Evolutionary conservation across 2,329 filamentous ascomycete species (phyloP).

Genomic region (Penicillium olsonii): DNA sequence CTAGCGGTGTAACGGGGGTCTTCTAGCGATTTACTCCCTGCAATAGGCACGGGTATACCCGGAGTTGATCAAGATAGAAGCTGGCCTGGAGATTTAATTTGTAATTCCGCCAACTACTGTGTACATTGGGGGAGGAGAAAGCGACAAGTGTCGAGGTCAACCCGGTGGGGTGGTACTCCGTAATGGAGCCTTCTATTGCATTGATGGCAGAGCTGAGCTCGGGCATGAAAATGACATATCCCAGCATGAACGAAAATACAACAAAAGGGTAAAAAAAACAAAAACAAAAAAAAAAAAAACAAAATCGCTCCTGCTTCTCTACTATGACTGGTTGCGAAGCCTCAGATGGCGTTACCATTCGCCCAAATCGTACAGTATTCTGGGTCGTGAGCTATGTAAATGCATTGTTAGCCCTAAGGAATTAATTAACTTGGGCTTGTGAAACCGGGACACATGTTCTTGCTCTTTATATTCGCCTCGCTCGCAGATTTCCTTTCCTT

Average conservation of each 20-base stretch:
- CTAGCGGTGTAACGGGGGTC: constrained; percentile 28
- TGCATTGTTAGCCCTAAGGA: constrained; percentile 11
- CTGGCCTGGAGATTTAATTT: not conserved
- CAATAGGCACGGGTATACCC: constrained; percentile 1
- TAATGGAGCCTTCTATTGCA: constrained; percentile 17
- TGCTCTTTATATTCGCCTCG: constrained; percentile 17
- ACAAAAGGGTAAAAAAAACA: constrained; percentile 4
- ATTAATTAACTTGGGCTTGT: constrained; percentile 12
- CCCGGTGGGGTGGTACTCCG: constrained; percentile 16
- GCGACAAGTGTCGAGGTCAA: constrained; percentile 6
- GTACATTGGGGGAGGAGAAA: not conserved
- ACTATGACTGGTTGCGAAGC: constrained; percentile 18
- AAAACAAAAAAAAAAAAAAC: constrained; percentile 3
- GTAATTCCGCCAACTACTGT: not conserved
- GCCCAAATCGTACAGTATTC: constrained; percentile 19
- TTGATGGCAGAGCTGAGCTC: constrained; percentile 23
- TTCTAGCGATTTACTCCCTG: constrained; percentile 9
- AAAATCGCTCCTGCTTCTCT: not conserved
- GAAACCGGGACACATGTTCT: constrained; percentile 13
- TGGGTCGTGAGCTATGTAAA: constrained; percentile 14
- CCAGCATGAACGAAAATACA: constrained; percentile 7
- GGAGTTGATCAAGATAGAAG: not conserved
- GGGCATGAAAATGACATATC: constrained; percentile 28
- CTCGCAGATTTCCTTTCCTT: constrained; percentile 12
- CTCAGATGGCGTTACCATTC: constrained; percentile 12